Conservation (phyloP, 176 grass and related monocot species). For the Triticum urartu region DNA sequence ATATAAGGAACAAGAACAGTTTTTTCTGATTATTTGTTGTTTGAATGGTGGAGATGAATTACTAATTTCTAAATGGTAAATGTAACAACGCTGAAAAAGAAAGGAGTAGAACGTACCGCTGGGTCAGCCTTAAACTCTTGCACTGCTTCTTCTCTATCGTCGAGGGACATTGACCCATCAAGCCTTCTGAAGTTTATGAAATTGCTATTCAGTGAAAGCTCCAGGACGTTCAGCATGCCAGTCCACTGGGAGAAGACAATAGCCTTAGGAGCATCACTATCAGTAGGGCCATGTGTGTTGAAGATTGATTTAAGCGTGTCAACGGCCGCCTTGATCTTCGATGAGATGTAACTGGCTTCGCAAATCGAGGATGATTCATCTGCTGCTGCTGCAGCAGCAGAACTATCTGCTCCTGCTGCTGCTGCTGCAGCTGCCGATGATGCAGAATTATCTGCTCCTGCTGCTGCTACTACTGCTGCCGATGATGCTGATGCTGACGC, state of each 20-base stretch:
- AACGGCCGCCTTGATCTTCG: slow-evolving; percentile 62
- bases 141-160: slow-evolving; percentile 56
- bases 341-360: slow-evolving; percentile 74
- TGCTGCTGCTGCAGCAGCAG: not conserved
- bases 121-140: slow-evolving; percentile 76
- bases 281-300: not conserved
- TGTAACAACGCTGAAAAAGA: not conserved
- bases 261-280: slow-evolving; percentile 53
- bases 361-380: slow-evolving; percentile 39
- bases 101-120: slow-evolving; percentile 32
- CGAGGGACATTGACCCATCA: slow-evolving; percentile 77
- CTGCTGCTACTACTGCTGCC: too few species aligned
- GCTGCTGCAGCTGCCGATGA: too few species aligned
- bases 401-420: too few species aligned
- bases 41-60: not conserved
- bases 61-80: not conserved
- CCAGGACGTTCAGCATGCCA: slow-evolving; percentile 83
- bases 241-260: slow-evolving; percentile 97
- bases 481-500: too few species aligned
- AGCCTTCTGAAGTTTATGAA: slow-evolving; percentile 75
- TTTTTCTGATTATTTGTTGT: not conserved
- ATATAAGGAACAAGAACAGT: slow-evolving; percentile 41
- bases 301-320: slow-evolving; percentile 52
- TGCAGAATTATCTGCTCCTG: too few species aligned
- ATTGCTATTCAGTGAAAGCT: slow-evolving; percentile 61